Evolutionary conservation across 2,329 filamentous ascomycete species (phyloP).

Genomic region (Didymella sp.): DNA sequence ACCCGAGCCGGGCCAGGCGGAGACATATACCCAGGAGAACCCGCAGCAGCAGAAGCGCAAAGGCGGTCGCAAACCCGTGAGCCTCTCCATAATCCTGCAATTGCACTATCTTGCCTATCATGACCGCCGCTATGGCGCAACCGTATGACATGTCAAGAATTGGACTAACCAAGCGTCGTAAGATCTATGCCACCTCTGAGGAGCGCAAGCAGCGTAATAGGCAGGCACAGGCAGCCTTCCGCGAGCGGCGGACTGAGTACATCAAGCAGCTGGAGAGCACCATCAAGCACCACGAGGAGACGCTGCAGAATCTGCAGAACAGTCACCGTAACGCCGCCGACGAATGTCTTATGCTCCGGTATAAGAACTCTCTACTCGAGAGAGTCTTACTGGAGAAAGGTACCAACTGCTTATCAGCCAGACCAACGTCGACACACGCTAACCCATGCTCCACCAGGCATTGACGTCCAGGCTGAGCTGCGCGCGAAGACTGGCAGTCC

Average conservation of each 20-base stretch:
- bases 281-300: conserved; percentile 96
- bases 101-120: conserved; percentile 28
- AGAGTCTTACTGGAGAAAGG: conserved; percentile 96
- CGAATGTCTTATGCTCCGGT: conserved; percentile 96
- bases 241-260: conserved; percentile 96
- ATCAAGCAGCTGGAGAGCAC: conserved; percentile 99
- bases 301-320: conserved; percentile 88
- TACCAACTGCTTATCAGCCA: conserved; percentile 48
- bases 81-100: conserved; percentile 47
- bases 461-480: conserved; percentile 96
- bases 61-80: conserved; percentile 94
- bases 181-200: conserved; percentile 99
- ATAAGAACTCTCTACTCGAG: conserved; percentile 97
- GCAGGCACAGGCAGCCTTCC: conserved; percentile 96
- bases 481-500: conserved; percentile 91
- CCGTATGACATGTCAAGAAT: conserved; percentile 43
- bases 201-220: conserved; percentile 97
- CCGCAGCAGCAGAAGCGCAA: conserved; percentile 82
- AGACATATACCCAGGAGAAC: conserved; percentile 53
- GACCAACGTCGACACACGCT: conserved; percentile 23
- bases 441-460: conserved; percentile 64
- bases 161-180: conserved; percentile 51
- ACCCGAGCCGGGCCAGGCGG: conserved; percentile 54
- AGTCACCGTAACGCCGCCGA: conserved; percentile 94
- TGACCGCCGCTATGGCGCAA: conserved; percentile 32